phyloP scores from a whole-genome alignment of 2,329 filamentous ascomycete genomes.

The Aspergillus udagawae region DNA sequence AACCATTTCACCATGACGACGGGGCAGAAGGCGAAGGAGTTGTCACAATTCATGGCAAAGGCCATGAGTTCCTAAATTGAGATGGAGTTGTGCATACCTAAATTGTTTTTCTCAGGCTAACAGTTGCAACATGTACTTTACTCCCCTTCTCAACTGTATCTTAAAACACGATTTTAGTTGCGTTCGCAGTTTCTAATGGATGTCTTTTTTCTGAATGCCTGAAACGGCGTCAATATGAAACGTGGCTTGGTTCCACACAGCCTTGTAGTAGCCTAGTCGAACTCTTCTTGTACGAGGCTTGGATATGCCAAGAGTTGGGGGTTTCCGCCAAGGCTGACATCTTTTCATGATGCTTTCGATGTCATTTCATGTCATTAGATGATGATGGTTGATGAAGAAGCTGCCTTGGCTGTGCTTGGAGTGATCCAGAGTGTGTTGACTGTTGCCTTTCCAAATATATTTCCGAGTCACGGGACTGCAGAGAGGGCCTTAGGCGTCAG shows the following conservation, averaged over 20 bases:
- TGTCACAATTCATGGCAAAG: neutral
- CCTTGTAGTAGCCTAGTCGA: too few species aligned
- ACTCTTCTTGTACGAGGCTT: too few species aligned
- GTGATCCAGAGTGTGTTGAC: neutral
- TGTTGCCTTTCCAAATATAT: too few species aligned
- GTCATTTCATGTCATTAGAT: too few species aligned
- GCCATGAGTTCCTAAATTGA: neutral
- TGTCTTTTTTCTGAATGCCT: neutral
- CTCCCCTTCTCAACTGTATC: neutral
- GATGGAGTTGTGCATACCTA: neutral
- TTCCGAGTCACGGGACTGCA: neutral
- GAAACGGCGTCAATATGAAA: too few species aligned
- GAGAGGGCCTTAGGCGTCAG: neutral
- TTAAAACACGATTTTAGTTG: neutral
- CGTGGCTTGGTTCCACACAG: neutral
- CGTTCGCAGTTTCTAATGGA: neutral
- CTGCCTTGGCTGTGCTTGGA: neutral
- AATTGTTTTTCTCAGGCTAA: neutral
- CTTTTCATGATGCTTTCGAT: too few species aligned
- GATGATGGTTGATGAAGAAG: too few species aligned
- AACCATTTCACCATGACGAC: constrained; percentile 31
- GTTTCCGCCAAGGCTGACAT: neutral
- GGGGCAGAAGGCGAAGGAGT: neutral
- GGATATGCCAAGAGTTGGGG: neutral
- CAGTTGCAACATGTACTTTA: neutral